Evolutionary conservation across 768 basidiomycete species (phyloP), one percentile per base, ranked within the genome.

Genomic region (Mycena filopes): DNA sequence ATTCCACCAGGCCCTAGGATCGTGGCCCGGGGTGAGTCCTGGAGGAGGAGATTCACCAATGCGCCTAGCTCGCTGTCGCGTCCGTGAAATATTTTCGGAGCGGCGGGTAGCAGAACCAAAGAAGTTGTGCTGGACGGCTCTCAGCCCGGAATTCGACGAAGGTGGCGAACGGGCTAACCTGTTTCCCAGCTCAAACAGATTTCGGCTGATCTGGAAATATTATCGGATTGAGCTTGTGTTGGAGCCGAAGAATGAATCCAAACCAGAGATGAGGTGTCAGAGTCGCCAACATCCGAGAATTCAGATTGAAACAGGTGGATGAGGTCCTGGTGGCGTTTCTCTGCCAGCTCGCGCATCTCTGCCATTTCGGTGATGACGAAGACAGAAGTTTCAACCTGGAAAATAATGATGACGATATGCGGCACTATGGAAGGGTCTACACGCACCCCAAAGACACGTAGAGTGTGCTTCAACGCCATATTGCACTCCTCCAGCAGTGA

Each of bases 1-100:
- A 62, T 62, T 40, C 60, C 60, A 4, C 60, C 60, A 0, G 60
- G 40, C 5, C 60, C 60, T 15, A 62, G 21, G 33, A 62, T 54
- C 28, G 50, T 25, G 20, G 38, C 31, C 15, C 42, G 25, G 12
- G 60, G 20, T 16, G 43, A 29, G 13, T 36, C 42, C 23, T 55
- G 26, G 23, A 62, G 51, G 1, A 62, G 53, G 20, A 47, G 40
- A 8, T 40, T 5, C 21, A 55, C 29, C 29, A 62, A 10, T 12
- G 21, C 51, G 26, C 21, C 20, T 5, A 62, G 31, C 28, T 62
- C 60, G 16, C 4, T 7, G 16, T 47, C 60, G 29, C 59, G 48
- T 15, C 59, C 49, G 33, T 53, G 50, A 40, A 60, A 60, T 23
- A 60, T 53, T 33, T 62, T 49, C 12, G 60, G 60, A 12, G 6